Percentiles rank a stretch among this genome's conserved stretches.
Evolutionary conservation across 2,329 filamentous ascomycete genomes (phyloP).

Genomic region (Aspergillus fumigatus): DNA sequence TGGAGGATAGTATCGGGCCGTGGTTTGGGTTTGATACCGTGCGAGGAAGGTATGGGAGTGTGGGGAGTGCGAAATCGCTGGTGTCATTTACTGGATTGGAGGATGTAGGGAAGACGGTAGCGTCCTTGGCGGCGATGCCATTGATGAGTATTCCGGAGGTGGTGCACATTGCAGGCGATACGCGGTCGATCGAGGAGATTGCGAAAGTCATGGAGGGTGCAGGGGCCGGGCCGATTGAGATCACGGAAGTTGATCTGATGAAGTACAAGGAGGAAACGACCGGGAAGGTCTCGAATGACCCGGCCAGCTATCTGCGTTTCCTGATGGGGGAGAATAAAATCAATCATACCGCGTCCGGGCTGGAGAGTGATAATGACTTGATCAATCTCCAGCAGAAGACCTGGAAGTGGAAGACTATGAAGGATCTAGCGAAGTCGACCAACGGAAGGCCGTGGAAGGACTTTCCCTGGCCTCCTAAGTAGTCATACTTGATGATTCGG

Average conservation of each 20-base stretch:
- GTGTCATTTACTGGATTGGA: constrained; percentile 29
- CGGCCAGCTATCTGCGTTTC: constrained; percentile 28
- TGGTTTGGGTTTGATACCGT: constrained; percentile 31
- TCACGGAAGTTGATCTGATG: constrained; percentile 18
- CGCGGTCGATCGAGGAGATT: constrained; percentile 19
- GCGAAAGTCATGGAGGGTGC: constrained; percentile 22
- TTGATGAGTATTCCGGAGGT: constrained; percentile 20
- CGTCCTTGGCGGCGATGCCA: constrained; percentile 18
- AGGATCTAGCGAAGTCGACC: constrained; percentile 22
- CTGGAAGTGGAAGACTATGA: constrained; percentile 30
- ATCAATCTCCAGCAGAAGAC: constrained; percentile 24
- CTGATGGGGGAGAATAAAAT: constrained; percentile 33
- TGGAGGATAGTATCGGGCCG: constrained; percentile 32
- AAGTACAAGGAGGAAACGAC: constrained; percentile 23
- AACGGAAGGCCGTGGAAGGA: constrained; percentile 23
- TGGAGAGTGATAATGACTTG: constrained; percentile 26
- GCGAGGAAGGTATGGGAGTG: constrained; percentile 24
- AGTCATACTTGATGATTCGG: not conserved
- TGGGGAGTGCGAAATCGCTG: constrained; percentile 20
- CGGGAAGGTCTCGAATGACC: constrained; percentile 16
- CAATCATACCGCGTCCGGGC: constrained; percentile 12
- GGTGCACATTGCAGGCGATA: constrained; percentile 26
- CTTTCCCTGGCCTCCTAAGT: constrained; percentile 12
- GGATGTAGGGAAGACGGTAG: constrained; percentile 30
- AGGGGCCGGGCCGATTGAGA: constrained; percentile 20